Percentiles rank a stretch among this genome's conserved stretches.
phyloP scores from a whole-genome alignment of 2,329 filamentous ascomycete genomes.

The Chrysoporthe cubensis region DNA sequence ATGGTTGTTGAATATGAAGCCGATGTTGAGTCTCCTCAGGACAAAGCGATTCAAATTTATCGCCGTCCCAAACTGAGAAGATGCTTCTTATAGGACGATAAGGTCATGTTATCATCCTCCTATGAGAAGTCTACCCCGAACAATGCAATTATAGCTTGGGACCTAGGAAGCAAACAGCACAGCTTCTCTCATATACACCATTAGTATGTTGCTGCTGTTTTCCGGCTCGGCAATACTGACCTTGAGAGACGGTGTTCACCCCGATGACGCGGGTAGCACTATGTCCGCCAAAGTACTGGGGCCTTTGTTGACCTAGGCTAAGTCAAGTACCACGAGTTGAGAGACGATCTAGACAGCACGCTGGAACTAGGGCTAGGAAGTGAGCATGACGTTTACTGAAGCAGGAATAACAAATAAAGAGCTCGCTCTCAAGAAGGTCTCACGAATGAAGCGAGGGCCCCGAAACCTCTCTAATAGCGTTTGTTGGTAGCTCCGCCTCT shows the following conservation, averaged over 20 bases:
- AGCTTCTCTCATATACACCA: conserved; percentile 45
- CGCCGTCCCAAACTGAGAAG: neutral
- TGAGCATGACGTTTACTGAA: neutral
- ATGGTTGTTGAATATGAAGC: conserved; percentile 45
- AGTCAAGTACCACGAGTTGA: conserved; percentile 16
- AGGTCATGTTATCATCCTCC: conserved; percentile 45
- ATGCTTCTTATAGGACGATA: conserved; percentile 39
- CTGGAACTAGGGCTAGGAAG: neutral
- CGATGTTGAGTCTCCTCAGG: conserved; percentile 41
- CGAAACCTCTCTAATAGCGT: neutral
- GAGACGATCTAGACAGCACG: neutral
- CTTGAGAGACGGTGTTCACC: conserved; percentile 47
- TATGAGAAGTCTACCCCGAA: conserved; percentile 35
- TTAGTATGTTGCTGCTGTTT: conserved; percentile 43
- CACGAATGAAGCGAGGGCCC: neutral
- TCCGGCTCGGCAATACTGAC: conserved; percentile 33
- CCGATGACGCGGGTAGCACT: conserved; percentile 41
- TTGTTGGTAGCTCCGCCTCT: neutral
- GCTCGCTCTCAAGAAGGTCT: neutral
- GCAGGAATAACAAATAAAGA: neutral
- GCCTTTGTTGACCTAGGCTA: conserved; percentile 40
- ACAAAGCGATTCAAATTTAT: neutral
- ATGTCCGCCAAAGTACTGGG: conserved; percentile 40
- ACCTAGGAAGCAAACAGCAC: conserved; percentile 38
- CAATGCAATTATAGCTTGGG: conserved; percentile 41